These are phyloP conservation scores for Cryptosporidium bovis DNA, from an alignment of 169 alveolate genomes.

Conservation along the genomic window DNA sequence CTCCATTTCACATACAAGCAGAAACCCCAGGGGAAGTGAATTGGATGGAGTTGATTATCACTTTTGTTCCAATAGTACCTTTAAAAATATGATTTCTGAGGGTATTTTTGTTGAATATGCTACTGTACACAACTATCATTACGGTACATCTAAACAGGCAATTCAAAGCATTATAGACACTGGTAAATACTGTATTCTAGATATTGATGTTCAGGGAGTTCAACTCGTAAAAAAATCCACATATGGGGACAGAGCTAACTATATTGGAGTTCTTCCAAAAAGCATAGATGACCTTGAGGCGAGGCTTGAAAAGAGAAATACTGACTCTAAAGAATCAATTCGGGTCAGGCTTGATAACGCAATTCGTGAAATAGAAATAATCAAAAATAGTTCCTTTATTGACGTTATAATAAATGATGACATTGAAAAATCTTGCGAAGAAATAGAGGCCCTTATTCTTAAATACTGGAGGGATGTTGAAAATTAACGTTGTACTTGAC, in stretches of 20 bases:
- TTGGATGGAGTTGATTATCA: constrained; percentile 82
- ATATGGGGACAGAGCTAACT: constrained; percentile 58
- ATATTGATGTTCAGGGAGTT: constrained; percentile 83
- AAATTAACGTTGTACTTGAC: constrained; percentile 1
- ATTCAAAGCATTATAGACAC: constrained; percentile 72
- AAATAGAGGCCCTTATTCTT: background rate
- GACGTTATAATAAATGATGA: constrained; percentile 35
- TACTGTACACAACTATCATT: constrained; percentile 77
- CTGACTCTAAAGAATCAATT: constrained; percentile 62
- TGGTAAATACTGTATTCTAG: constrained; percentile 80
- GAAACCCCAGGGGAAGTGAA: constrained; percentile 83
- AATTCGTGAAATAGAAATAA: constrained; percentile 33
- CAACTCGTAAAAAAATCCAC: constrained; percentile 74
- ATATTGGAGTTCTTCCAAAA: constrained; percentile 78
- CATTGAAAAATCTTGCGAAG: constrained; percentile 10
- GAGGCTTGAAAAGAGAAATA: constrained; percentile 80
- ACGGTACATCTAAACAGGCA: constrained; percentile 81
- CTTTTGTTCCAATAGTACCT: constrained; percentile 81
- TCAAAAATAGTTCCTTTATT: constrained; percentile 8
- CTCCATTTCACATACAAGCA: constrained; percentile 83
- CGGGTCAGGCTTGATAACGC: constrained; percentile 28
- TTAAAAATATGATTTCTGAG: constrained; percentile 68
- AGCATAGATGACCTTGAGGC: constrained; percentile 73
- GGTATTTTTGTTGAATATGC: constrained; percentile 80
- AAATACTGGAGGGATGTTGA: constrained; percentile 27